A percentile compares a stretch with the other conserved stretches of the same genome.
phyloP scores from a whole-genome alignment of 1,284 basidiomycete genomes.

The Ustilago crameri region DNA sequence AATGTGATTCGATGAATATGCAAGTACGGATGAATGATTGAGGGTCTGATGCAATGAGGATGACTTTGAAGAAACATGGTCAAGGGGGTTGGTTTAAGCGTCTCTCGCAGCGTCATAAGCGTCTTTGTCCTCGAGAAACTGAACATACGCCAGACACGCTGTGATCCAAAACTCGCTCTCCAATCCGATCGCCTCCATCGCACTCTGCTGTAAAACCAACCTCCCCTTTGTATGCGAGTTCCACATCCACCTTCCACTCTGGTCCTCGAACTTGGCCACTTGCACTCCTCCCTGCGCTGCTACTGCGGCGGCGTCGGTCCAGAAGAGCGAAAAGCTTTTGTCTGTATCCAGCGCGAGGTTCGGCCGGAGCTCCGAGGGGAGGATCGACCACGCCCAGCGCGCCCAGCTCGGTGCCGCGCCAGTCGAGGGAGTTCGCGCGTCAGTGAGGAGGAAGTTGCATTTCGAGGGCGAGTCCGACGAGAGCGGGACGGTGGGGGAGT shows the following conservation, averaged over 20 bases:
- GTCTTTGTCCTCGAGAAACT: conserved; percentile 58
- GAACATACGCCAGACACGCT: conserved; percentile 55
- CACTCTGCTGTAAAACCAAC: conserved; percentile 47
- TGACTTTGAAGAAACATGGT: too few species aligned
- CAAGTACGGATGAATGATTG: too few species aligned
- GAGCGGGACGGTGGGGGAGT: conserved; percentile 44
- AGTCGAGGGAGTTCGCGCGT: conserved; percentile 3
- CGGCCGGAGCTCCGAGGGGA: conserved; percentile 52
- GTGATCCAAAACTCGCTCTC: conserved; percentile 58
- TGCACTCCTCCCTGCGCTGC: conserved; percentile 24
- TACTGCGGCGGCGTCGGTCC: conserved; percentile 41
- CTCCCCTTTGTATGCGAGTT: conserved; percentile 48
- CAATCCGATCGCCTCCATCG: conserved; percentile 50
- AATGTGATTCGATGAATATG: too few species aligned
- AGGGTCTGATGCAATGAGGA: too few species aligned
- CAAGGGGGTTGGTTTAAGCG: conserved; percentile 11
- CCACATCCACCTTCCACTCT: conserved; percentile 55
- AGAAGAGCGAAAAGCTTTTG: conserved; percentile 56
- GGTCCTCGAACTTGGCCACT: conserved; percentile 52
- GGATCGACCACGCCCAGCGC: conserved; percentile 50
- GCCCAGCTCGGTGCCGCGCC: conserved; percentile 40
- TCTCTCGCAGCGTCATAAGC: conserved; percentile 39
- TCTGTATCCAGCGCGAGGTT: conserved; percentile 46
- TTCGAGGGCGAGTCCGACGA: conserved; percentile 6
- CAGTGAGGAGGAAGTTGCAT: conserved; percentile 21